Evolutionary conservation across 2,329 filamentous ascomycete species (phyloP), one percentile per base, ranked within the genome.

Genomic region (Orbilia javanica): DNA sequence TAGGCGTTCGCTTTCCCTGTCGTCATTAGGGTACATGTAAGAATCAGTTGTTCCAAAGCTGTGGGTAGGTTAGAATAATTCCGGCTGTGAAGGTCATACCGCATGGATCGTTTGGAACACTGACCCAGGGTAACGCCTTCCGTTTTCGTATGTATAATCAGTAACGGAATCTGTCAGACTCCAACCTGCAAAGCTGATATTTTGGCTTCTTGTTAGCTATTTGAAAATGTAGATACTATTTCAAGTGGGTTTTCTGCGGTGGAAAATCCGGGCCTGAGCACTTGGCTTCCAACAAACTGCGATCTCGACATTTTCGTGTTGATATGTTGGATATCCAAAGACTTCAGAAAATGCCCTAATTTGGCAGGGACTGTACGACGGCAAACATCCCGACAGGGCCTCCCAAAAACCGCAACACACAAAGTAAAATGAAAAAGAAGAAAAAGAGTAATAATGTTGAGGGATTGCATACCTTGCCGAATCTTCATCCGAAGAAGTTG

Each of bases 81-180:
- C 39, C 64, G 22, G 36, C 11, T 29, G 31, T 53, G 53, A 10
- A 25, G 13, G 15, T 53, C 36, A 34, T 62, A 53, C 27, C 20
- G 22, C 29, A 10, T 22, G 46, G 11, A 52, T 60, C 7, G 31
- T 25, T 6, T n/a, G 27, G 44, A 75, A 20, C 15, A 48, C 63
- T 44, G 36, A 72, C 73, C 73, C 73, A 31, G 66, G 86, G 62
- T 88, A 88, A 6, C 86, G 82, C 0, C 87, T 84, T 2, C 86
- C 86, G 65, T 87, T 85, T 77, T 87, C 85, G 79, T 84, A 86
- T 39, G 84, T 82, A 79, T 86, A 87, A 53, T 85, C 80, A 62
- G 82, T 84, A 48, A 86, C 85, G 74, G 84, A 85, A 10, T 86
- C 87, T 2, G 73, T 77, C 27, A 77, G 60, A 53, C 64, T 69